phyloP scores from a whole-genome alignment of 768 basidiomycete species.

The Mycena epipterygia region DNA sequence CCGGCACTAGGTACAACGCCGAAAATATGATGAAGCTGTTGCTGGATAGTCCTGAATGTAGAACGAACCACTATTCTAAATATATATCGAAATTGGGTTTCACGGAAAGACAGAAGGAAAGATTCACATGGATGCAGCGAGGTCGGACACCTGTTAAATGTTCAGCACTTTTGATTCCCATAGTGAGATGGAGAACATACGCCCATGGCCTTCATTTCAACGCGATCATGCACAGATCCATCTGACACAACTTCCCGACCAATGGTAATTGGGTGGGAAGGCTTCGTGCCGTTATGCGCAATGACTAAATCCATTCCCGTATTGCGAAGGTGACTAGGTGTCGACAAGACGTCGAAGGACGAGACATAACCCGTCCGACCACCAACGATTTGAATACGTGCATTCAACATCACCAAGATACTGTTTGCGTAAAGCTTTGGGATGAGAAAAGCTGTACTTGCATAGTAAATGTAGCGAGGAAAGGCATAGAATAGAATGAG shows the following conservation, averaged over 20 bases:
- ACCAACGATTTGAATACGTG: constrained; percentile 20
- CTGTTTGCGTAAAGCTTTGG: constrained; percentile 30
- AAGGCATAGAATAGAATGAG: constrained; percentile 20
- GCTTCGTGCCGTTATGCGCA: not conserved
- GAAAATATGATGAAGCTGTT: too few relatives aligned
- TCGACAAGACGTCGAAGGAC: not conserved
- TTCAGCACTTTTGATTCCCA: too few relatives aligned
- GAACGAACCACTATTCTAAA: too few relatives aligned
- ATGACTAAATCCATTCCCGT: not conserved
- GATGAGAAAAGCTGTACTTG: not conserved
- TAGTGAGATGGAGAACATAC: too few relatives aligned
- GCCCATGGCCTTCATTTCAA: not conserved
- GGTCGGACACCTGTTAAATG: too few relatives aligned
- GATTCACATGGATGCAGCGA: too few relatives aligned
- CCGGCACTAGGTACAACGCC: too few relatives aligned
- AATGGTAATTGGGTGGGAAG: not conserved
- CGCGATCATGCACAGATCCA: not conserved
- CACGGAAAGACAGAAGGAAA: too few relatives aligned
- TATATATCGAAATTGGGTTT: too few relatives aligned
- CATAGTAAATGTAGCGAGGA: constrained; percentile 10
- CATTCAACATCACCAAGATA: constrained; percentile 24
- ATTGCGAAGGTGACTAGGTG: not conserved
- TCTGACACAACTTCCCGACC: not conserved
- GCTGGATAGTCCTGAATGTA: too few relatives aligned
- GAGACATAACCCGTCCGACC: constrained; percentile 6